Conservation (phyloP, 2,329 filamentous ascomycete species). For the Penicillium sp. region DNA sequence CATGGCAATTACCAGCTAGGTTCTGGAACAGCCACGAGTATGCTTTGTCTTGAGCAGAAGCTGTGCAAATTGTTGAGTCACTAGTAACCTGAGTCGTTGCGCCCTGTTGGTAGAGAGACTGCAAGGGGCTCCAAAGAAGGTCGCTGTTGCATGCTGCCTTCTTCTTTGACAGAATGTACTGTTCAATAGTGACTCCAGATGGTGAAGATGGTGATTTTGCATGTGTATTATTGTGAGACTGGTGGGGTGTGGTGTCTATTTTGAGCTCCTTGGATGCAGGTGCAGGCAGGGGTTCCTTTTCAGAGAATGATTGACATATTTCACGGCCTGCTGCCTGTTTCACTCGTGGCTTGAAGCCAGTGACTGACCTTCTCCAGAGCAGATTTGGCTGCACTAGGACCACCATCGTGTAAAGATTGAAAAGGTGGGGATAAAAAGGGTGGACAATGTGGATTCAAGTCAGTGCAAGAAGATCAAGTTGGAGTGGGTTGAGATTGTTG, state of each 20-base stretch:
- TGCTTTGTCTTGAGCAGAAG: background rate
- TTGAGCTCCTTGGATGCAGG: background rate
- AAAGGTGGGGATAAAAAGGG: background rate
- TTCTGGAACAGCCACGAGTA: background rate
- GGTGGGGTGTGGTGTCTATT: background rate
- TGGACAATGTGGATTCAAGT: background rate
- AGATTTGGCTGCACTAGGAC: background rate
- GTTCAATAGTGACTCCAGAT: background rate
- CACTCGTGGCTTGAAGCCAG: background rate
- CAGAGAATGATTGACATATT: background rate
- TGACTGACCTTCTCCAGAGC: background rate
- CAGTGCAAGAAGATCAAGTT: background rate
- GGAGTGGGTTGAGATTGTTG: too few relatives aligned
- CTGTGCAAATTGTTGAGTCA: background rate
- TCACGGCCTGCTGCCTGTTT: background rate
- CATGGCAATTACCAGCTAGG: background rate
- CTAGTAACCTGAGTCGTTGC: background rate
- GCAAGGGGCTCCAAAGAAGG: too few relatives aligned
- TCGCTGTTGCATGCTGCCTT: background rate
- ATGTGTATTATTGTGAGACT: background rate
- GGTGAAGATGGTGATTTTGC: background rate
- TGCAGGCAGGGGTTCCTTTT: background rate
- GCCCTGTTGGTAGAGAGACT: background rate
- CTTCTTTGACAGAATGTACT: background rate
- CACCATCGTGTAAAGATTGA: background rate